Conservation (phyloP, 306 rosid genomes). For the Castanea crenata region DNA sequence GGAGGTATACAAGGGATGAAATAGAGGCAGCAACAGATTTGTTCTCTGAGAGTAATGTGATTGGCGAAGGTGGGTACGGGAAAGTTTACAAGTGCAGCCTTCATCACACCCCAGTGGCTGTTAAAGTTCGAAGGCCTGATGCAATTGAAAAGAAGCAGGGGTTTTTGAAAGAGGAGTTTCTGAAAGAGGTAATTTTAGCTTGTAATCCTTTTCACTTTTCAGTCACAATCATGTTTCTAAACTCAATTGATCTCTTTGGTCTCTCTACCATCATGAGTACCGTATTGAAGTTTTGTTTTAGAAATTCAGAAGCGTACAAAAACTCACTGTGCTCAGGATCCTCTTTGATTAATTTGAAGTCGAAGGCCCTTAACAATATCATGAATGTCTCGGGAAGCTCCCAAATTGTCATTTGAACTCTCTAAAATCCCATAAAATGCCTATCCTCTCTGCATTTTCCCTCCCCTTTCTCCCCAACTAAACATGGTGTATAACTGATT, state of each 20-base stretch:
- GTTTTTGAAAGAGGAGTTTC: conserved; percentile 83
- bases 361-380: background rate
- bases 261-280: background rate
- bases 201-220: background rate
- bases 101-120: conserved; percentile 89
- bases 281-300: conserved; percentile 17
- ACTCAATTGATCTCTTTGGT: conserved; percentile 15
- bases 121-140: conserved; percentile 65
- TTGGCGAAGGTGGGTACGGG: conserved; percentile 96
- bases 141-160: conserved; percentile 64
- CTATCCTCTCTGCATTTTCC: background rate
- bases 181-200: conserved; percentile 68
- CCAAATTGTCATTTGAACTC: background rate
- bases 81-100: conserved; percentile 89
- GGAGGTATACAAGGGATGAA: conserved; percentile 74
- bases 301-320: conserved; percentile 8
- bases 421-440: background rate
- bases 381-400: background rate
- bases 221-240: conserved; percentile 20
- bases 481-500: background rate
- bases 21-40: conserved; percentile 68
- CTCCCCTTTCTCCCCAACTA: background rate
- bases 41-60: conserved; percentile 55
- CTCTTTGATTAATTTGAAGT: conserved; percentile 1
- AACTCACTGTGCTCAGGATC: background rate